Percentiles rank a stretch among this genome's conserved stretches.
phyloP scores from a whole-genome alignment of 345 rosid species.

The Melastoma malabathricum region DNA sequence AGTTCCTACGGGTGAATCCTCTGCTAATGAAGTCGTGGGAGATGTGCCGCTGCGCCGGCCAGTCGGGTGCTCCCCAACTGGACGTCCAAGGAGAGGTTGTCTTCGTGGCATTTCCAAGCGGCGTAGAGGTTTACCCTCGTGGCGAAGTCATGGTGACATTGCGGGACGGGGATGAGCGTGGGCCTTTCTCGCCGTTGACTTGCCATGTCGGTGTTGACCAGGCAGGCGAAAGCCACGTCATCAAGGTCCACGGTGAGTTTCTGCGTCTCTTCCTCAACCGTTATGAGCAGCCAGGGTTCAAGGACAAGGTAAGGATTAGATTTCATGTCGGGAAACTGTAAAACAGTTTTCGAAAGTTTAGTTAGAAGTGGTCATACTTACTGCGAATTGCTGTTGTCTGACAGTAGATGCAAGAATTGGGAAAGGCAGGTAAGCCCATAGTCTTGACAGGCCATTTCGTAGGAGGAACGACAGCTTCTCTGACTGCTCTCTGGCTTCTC shows the following conservation, averaged over 20 bases:
- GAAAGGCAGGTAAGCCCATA: constrained; percentile 25
- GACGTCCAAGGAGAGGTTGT: constrained; percentile 22
- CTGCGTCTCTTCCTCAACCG: constrained; percentile 23
- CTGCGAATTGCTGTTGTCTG: not conserved
- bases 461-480: constrained; percentile 71
- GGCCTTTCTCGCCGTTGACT: constrained; percentile 23
- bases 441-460: constrained; percentile 72
- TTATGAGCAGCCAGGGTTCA: constrained; percentile 8
- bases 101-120: constrained; percentile 40
- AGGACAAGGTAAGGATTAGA: constrained; percentile 20
- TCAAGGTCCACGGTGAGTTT: constrained; percentile 31
- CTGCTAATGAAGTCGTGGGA: constrained; percentile 46
- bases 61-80: not conserved
- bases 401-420: constrained; percentile 25
- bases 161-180: constrained; percentile 5
- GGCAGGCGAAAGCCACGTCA: constrained; percentile 27
- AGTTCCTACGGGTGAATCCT: constrained; percentile 41
- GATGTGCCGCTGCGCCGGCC: constrained; percentile 28
- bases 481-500: constrained; percentile 72
- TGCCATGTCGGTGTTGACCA: constrained; percentile 18
- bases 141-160: no score
- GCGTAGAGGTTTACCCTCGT: constrained; percentile 3
- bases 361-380: no score
- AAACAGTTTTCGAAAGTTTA: no score
- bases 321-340: not conserved